Percentiles rank a stretch among this genome's conserved stretches.
These are phyloP conservation scores for Tubosaeta sp. DNA, from an alignment of 768 basidiomycete species.

Conservation along the genomic window DNA sequence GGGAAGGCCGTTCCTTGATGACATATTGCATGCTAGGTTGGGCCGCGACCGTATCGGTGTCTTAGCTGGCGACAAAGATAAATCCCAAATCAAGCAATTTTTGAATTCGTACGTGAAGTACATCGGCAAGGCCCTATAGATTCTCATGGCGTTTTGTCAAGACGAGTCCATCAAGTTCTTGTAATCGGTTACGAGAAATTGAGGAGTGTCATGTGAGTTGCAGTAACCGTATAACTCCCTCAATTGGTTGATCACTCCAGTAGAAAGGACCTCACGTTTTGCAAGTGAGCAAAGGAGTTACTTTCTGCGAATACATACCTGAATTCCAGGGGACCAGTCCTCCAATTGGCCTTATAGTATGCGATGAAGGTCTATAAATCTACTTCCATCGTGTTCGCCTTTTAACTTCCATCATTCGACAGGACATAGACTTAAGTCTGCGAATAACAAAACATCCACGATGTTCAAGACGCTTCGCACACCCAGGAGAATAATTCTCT, in stretches of 20 bases:
- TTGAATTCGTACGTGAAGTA: constrained; percentile 55
- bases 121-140: background rate
- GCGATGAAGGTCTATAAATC: constrained; percentile 74
- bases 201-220: constrained; percentile 70
- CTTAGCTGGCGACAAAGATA: constrained; percentile 57
- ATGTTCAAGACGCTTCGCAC: constrained; percentile 81
- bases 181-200: constrained; percentile 95
- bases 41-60: constrained; percentile 54
- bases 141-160: constrained; percentile 23
- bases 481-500: constrained; percentile 77
- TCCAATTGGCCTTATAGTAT: constrained; percentile 88
- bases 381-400: background rate
- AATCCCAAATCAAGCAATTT: constrained; percentile 61
- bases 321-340: constrained; percentile 46
- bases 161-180: constrained; percentile 77
- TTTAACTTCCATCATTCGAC: background rate
- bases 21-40: constrained; percentile 36
- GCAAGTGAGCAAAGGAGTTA: constrained; percentile 46
- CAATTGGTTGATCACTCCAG: constrained; percentile 2
- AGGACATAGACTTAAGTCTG: constrained; percentile 92
- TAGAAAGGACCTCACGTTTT: constrained; percentile 55
- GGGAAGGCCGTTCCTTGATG: background rate
- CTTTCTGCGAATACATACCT: background rate
- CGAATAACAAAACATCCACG: constrained; percentile 82
- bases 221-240: background rate